A percentile compares a stretch with the other conserved stretches of the same genome.
phyloP scores from a whole-genome alignment of 805 yeast genomes.

The Myxozyma udenii region DNA sequence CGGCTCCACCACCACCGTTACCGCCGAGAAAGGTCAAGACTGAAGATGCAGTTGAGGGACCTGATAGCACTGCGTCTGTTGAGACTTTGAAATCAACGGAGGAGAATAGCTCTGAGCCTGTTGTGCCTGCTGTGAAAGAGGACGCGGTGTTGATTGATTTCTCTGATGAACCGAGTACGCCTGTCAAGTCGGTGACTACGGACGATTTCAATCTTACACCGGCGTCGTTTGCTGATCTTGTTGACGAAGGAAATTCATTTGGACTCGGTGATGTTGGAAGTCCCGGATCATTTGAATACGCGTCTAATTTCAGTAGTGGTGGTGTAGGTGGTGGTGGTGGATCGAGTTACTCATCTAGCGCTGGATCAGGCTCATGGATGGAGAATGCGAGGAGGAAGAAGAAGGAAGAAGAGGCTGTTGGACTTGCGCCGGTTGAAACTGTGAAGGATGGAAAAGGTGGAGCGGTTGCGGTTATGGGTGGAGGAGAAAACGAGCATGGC shows the following conservation, averaged over 20 bases:
- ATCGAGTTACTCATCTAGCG: slow-evolving; percentile 18
- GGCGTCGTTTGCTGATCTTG: slow-evolving; percentile 20
- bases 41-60: background rate
- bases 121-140: no score
- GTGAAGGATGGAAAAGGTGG: background rate
- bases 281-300: slow-evolving; percentile 8
- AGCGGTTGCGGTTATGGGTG: background rate
- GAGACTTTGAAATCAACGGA: no score
- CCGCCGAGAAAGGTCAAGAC: background rate
- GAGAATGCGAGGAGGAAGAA: slow-evolving; percentile 6
- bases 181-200: no score
- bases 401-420: no score
- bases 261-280: slow-evolving; percentile 13
- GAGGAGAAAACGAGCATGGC: no score
- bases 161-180: no score
- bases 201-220: slow-evolving; percentile 9
- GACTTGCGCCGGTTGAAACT: background rate
- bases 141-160: no score
- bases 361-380: slow-evolving; percentile 16
- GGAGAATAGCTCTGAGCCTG: no score
- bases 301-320: background rate
- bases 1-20: slow-evolving; percentile 2
- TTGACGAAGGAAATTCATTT: slow-evolving; percentile 26
- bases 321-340: slow-evolving; percentile 1
- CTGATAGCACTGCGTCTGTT: no score